Base-by-base conservation (phyloP, 2,329 filamentous ascomycete genomes). In the Ophiostoma angusticollis region DNA sequence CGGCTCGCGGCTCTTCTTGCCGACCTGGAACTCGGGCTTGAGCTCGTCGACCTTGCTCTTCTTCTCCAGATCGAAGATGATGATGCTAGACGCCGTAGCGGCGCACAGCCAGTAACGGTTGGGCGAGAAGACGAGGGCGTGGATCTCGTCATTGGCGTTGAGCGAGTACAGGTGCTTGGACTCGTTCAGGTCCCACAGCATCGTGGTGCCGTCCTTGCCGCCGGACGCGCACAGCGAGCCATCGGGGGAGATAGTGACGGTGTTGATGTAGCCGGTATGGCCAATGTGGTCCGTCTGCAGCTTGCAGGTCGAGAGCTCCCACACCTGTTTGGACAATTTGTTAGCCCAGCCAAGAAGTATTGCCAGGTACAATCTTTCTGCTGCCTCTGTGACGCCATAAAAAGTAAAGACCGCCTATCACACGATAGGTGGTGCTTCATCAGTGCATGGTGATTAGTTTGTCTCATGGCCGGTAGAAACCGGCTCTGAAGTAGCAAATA, bases 401-500 rank as follows among this genome's bases (percentile, higher is more conserved):
- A n/a, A n/a, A n/a, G n/a, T n/a, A n/a, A n/a, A n/a, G n/a, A n/a
- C n/a, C n/a, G n/a, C n/a, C n/a, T n/a, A n/a, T n/a, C n/a, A n/a
- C n/a, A n/a, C n/a, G n/a, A n/a, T n/a, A n/a, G n/a, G n/a, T n/a
- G n/a, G n/a, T n/a, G n/a, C n/a, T n/a, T n/a, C 61, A 77, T 93
- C 84, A 93, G 85, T 72, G 74, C 76, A 74, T 83, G 86, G 77
- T 74, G 69, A 72, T 42, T 43, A 45, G 34, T 43, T 93, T 78
- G 84, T 98, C 89, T 98, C 91, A 96, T 94, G 66, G 85, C 87
- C 76, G 64, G 64, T 65, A 69, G 58, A 61, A 63, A 61, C 60
- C 62, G 77, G 85, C 86, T 98, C 91, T 95, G 89, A 96, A 98
- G 91, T 96, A 96, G 91, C 91, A 96, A 96, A 96, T 96, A 96